phyloP scores from a whole-genome alignment of 257 asterid species.

The Nicotiana otophora region DNA sequence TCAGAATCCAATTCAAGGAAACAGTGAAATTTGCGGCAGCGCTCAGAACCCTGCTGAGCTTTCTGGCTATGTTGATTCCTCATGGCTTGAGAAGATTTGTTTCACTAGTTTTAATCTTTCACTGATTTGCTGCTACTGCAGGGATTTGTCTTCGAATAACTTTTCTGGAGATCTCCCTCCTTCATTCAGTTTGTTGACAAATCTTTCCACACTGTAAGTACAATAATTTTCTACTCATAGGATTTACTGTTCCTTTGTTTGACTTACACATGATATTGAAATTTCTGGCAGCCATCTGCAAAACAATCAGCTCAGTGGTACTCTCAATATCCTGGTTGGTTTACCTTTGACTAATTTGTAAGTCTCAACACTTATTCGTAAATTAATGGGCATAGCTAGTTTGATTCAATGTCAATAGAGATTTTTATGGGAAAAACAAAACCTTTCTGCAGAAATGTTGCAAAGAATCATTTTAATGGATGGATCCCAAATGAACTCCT shows the following conservation, averaged over 20 bases:
- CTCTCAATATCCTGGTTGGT: slow-evolving; percentile 61
- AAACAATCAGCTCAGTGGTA: slow-evolving; percentile 74
- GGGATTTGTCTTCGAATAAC: slow-evolving; percentile 85
- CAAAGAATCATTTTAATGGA: slow-evolving; percentile 79
- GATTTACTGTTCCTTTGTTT: slow-evolving; percentile 19
- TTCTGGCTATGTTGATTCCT: background rate
- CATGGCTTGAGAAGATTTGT: background rate
- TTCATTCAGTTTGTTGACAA: slow-evolving; percentile 61
- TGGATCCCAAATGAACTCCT: slow-evolving; percentile 83
- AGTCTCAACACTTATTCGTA: slow-evolving; percentile 28
- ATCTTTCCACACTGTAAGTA: slow-evolving; percentile 88
- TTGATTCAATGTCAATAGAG: background rate
- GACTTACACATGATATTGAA: slow-evolving; percentile 14
- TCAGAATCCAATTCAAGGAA: background rate
- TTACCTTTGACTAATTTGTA: slow-evolving; percentile 78
- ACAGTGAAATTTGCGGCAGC: background rate
- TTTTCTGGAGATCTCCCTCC: slow-evolving; percentile 84
- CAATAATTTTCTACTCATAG: slow-evolving; percentile 4
- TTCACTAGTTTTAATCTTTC: slow-evolving; percentile 6
- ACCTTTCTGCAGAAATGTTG: slow-evolving; percentile 70
- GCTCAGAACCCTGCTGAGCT: slow-evolving; percentile 1
- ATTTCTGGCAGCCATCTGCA: slow-evolving; percentile 60
- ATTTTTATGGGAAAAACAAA: background rate
- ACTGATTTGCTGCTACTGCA: slow-evolving; percentile 32
- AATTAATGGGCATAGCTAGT: background rate